Conservation (phyloP, 768 basidiomycete species). For the Heimioporus sp. region DNA sequence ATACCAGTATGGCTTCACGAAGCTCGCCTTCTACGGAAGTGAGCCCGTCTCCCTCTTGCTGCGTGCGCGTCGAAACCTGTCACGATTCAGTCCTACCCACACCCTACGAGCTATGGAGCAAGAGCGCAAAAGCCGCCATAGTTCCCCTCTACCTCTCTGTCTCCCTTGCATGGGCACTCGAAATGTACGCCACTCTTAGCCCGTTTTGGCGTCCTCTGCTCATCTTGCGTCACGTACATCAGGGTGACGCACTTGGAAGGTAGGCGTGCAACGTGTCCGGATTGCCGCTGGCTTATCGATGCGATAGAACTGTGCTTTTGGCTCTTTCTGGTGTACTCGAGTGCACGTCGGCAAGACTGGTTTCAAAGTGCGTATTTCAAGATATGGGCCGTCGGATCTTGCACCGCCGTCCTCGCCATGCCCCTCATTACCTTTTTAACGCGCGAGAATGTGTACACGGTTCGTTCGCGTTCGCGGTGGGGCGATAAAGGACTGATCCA, state of each 20-base stretch:
- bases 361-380: conserved; percentile 75
- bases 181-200: conserved; percentile 52
- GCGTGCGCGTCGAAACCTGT: not conserved
- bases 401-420: conserved; percentile 59
- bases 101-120: conserved; percentile 59
- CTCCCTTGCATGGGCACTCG: conserved; percentile 67
- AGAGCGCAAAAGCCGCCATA: conserved; percentile 43
- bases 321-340: conserved; percentile 75
- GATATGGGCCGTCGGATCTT: conserved; percentile 66
- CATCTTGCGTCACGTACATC: not conserved
- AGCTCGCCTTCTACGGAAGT: conserved; percentile 46
- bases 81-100: conserved; percentile 54
- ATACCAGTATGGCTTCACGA: conserved; percentile 63
- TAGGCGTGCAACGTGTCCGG: conserved; percentile 18
- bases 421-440: conserved; percentile 68
- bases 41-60: not conserved
- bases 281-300: not conserved
- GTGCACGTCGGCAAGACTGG: conserved; percentile 67
- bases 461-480: conserved; percentile 24
- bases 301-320: conserved; percentile 78
- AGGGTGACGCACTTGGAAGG: conserved; percentile 84
- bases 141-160: conserved; percentile 66
- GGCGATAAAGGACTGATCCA: conserved; percentile 7
- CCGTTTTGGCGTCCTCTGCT: not conserved
- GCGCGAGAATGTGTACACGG: conserved; percentile 56